Conservation (phyloP, 1,284 basidiomycete genomes). For the Ganoderma multipileum region DNA sequence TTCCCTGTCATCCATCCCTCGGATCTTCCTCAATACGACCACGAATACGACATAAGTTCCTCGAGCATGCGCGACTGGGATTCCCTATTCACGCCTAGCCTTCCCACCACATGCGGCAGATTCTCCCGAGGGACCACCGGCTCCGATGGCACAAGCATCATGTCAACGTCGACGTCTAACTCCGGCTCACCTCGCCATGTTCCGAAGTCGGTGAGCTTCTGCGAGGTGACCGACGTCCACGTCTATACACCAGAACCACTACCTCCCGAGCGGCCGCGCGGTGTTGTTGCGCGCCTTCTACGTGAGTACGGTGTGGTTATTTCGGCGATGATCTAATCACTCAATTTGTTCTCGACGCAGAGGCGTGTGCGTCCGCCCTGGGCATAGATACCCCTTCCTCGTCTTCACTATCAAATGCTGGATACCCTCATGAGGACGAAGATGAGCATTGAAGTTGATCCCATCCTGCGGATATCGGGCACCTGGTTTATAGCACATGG, state of each 20-base stretch:
- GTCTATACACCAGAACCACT: background rate
- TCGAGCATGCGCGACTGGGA: constrained; percentile 1
- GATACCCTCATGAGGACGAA: background rate
- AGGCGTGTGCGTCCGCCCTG: background rate
- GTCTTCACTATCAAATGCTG: background rate
- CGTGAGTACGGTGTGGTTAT: background rate
- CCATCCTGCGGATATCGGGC: background rate
- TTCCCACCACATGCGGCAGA: background rate
- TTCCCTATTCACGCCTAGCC: background rate
- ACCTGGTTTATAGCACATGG: background rate
- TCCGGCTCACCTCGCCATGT: background rate
- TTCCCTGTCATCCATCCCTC: background rate
- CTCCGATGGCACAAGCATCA: background rate
- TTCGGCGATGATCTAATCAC: background rate
- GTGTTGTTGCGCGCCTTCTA: background rate
- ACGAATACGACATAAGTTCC: background rate
- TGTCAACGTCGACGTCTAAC: background rate
- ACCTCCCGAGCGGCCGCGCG: background rate
- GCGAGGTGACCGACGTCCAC: background rate
- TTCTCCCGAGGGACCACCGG: background rate
- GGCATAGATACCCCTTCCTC: background rate
- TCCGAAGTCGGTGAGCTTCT: background rate
- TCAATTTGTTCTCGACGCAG: background rate
- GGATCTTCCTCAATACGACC: background rate
- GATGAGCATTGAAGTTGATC: background rate